A percentile compares a stretch with the other conserved stretches of the same genome.
Evolutionary conservation across 768 basidiomycete genomes (phyloP).

Genomic region (Aureoboletus auriporus): DNA sequence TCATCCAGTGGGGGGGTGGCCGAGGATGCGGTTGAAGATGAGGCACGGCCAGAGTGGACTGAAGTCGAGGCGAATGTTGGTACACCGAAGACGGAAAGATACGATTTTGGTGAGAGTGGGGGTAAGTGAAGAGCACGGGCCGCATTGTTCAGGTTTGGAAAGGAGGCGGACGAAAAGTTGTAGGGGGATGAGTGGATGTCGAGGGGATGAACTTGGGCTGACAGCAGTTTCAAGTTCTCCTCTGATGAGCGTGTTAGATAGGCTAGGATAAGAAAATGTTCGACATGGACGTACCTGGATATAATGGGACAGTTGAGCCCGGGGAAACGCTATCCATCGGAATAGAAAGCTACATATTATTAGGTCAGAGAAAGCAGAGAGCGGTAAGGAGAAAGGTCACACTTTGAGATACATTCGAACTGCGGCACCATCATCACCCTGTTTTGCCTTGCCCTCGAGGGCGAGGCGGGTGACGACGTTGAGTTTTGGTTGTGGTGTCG

Average conservation of each 20-base stretch:
- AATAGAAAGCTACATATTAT: conserved; percentile 51
- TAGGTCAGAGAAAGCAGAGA: conserved; percentile 2
- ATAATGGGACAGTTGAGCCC: conserved; percentile 67
- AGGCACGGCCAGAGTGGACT: conserved; percentile 32
- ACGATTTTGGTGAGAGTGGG: conserved; percentile 55
- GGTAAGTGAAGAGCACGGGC: conserved; percentile 67
- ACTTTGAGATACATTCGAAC: conserved; percentile 81
- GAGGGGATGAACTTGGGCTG: conserved; percentile 72
- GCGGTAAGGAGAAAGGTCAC: conserved; percentile 7
- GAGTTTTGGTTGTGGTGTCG: conserved; percentile 44
- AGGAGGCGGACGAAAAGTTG: conserved; percentile 61
- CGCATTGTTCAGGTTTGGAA: conserved; percentile 63
- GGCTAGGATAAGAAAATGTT: neutral
- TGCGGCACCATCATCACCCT: conserved; percentile 58
- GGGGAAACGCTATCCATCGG: conserved; percentile 63
- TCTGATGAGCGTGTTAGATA: conserved; percentile 38
- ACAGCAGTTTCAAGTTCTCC: conserved; percentile 73
- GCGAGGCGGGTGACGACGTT: conserved; percentile 73
- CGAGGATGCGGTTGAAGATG: conserved; percentile 32
- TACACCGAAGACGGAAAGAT: conserved; percentile 51
- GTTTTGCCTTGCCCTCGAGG: conserved; percentile 70
- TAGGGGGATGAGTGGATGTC: conserved; percentile 70
- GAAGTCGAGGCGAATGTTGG: conserved; percentile 32
- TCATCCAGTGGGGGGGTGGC: conserved; percentile 49
- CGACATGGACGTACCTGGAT: conserved; percentile 50